Evolutionary conservation across 306 rosid species (phyloP).

Genomic region (Rosa persica): DNA sequence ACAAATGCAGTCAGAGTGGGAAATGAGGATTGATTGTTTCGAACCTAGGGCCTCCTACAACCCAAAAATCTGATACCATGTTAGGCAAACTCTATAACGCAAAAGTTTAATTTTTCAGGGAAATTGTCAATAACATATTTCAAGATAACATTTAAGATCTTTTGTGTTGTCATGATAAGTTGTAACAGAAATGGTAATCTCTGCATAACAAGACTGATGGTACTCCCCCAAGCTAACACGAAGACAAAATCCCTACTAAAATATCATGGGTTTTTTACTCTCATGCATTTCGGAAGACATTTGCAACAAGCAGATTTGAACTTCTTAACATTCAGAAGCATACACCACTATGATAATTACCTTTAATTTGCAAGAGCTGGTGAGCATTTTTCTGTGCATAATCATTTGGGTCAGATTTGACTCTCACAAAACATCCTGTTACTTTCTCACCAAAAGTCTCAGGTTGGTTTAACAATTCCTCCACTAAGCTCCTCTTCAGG

Average conservation of each 20-base stretch:
- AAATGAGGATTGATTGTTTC: slow-evolving; percentile 1
- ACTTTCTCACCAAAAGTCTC: slow-evolving; percentile 58
- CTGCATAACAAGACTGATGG: not conserved
- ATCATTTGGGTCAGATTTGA: slow-evolving; percentile 65
- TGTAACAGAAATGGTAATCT: not conserved
- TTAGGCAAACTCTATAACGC: not conserved
- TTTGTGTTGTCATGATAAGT: not conserved
- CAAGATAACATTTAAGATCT: not conserved
- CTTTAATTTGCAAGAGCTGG: slow-evolving; percentile 63
- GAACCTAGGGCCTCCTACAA: not conserved
- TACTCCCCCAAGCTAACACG: not conserved
- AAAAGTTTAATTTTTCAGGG: not conserved
- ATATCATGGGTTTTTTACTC: not conserved
- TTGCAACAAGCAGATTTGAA: slow-evolving; percentile 1
- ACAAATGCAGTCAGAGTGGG: not conserved
- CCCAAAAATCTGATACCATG: not conserved
- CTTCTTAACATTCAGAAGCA: not conserved
- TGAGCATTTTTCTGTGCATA: slow-evolving; percentile 57
- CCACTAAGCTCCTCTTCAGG: slow-evolving; percentile 70
- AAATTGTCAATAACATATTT: not conserved
- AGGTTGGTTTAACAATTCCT: slow-evolving; percentile 49
- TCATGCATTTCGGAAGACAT: not conserved
- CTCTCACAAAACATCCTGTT: slow-evolving; percentile 65
- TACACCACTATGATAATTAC: slow-evolving; percentile 36
- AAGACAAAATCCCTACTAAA: not conserved